A percentile compares a stretch with the other conserved stretches of the same genome.
phyloP scores from a whole-genome alignment of 225 moss, liverwort and hornwort genomes.

The Climacium dendroides region DNA sequence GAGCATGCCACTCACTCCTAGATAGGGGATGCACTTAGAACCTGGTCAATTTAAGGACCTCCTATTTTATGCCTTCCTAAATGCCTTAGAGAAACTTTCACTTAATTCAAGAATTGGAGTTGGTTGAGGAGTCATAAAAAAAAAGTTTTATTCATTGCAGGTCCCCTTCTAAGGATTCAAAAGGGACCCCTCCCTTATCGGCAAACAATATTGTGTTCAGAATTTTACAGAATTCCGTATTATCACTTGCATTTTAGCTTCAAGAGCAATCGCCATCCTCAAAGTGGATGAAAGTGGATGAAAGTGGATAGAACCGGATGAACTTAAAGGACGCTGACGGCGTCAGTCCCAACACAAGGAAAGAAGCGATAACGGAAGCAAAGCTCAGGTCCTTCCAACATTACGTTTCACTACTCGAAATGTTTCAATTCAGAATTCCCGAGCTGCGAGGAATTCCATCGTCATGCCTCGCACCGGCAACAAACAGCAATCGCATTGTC shows the following conservation, averaged over 20 bases:
- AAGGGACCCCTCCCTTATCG: no score
- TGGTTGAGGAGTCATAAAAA: neutral
- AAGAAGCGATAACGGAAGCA: neutral
- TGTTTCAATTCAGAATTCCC: neutral
- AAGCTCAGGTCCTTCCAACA: neutral
- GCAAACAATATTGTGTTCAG: neutral
- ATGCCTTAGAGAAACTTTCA: rapidly evolving
- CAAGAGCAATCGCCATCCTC: neutral
- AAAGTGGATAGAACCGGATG: neutral
- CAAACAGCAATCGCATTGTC: no score
- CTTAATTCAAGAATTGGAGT: neutral
- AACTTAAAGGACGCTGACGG: neutral
- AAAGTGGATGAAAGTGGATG: neutral
- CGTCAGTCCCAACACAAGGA: neutral
- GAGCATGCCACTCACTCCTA: no score
- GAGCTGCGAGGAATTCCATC: neutral
- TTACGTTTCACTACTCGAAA: neutral
- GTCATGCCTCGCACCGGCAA: neutral
- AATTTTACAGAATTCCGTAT: neutral
- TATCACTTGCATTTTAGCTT: neutral
- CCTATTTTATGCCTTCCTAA: neutral
- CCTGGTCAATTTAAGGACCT: no score
- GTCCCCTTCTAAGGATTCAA: neutral
- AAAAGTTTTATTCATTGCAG: neutral
- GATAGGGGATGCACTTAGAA: no score